Conservation (phyloP, 805 yeast species). For the Pichia manshurica region DNA sequence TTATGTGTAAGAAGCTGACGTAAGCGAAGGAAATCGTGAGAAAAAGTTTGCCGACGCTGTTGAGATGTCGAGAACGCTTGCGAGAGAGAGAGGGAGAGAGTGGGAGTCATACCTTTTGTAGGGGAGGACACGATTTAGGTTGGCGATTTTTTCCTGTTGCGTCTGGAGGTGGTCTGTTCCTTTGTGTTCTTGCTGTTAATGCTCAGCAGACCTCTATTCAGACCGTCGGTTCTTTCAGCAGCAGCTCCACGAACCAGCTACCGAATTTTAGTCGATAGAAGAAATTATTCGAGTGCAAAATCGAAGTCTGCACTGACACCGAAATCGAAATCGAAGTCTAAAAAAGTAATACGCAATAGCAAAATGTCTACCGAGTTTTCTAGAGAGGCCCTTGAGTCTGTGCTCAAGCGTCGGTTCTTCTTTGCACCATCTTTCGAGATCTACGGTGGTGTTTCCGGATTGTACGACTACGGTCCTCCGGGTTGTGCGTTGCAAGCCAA, state of each 20-base stretch:
- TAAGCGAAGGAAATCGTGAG: too few relatives aligned
- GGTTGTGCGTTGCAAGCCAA: conserved; percentile 98
- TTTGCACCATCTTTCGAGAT: conserved; percentile 96
- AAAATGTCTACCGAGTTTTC: conserved; percentile 41
- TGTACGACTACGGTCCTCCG: conserved; percentile 98
- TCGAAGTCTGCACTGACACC: too few relatives aligned
- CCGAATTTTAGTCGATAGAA: background rate
- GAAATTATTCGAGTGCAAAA: too few relatives aligned
- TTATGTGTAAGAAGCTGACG: conserved; percentile 25
- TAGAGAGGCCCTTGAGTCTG: conserved; percentile 86
- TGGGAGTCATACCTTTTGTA: background rate
- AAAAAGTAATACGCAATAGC: conserved; percentile 3
- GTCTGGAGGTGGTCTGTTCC: too few relatives aligned
- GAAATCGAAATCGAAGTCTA: background rate
- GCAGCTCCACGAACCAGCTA: background rate
- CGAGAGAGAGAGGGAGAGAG: background rate
- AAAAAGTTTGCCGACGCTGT: background rate
- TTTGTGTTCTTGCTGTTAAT: background rate
- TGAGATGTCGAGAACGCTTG: background rate
- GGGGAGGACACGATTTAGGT: background rate
- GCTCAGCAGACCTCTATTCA: background rate
- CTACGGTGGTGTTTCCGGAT: conserved; percentile 97
- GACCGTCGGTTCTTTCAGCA: too few relatives aligned
- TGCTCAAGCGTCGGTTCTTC: conserved; percentile 91
- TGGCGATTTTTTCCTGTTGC: background rate